Base-by-base conservation (phyloP, 129 eudicot species). In the Centella asiatica region DNA sequence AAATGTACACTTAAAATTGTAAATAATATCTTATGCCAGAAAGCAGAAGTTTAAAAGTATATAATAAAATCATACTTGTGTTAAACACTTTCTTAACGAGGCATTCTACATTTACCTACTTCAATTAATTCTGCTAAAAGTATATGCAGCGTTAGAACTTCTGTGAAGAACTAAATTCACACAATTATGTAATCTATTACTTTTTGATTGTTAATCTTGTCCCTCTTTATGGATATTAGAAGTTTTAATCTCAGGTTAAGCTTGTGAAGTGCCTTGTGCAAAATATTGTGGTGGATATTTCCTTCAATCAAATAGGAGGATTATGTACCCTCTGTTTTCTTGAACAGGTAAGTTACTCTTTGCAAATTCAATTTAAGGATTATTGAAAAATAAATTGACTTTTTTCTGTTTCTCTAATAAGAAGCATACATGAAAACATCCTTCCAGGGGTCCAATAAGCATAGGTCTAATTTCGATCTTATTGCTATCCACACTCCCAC, bases 281-380 rank as follows among this genome's bases (percentile, higher is more conserved):
- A 56, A 80, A 87, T 77, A 78, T 92, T 18, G 86, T 87, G 51
- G 96, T 92, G 31, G 99, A 92, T 72, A 80, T 92, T 48, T 87
- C 99, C 5, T 78, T 92, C 17, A 92, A 82, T 76, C 99, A 92
- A 70, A 71, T 92, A 28, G 96, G 96, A 34, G 99, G 99, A 15
- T 82, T 92, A 23, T 80, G 81, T 68, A 85, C 99, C 17, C 72
- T 92, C n/a, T 87, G 99, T 74, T 92, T 92, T 73, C 96, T 92
- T 60, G 99, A 92, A 75, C 90, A 87, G 90, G 98, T 90, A 70
- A 23, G 70, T 34, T 64, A 55, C 52, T 46, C 61, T 70, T 26
- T 57, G 66, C 26, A 27, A 40, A 42, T 26, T 65, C 3, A n/a
- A 27, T 5, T 33, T 45, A 9, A 7, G 11, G 25, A 17, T 24